Evolutionary conservation across 2,329 filamentous ascomycete genomes (phyloP), one percentile per base, ranked within the genome.

Genomic region (Geoglossum cookeanum): DNA sequence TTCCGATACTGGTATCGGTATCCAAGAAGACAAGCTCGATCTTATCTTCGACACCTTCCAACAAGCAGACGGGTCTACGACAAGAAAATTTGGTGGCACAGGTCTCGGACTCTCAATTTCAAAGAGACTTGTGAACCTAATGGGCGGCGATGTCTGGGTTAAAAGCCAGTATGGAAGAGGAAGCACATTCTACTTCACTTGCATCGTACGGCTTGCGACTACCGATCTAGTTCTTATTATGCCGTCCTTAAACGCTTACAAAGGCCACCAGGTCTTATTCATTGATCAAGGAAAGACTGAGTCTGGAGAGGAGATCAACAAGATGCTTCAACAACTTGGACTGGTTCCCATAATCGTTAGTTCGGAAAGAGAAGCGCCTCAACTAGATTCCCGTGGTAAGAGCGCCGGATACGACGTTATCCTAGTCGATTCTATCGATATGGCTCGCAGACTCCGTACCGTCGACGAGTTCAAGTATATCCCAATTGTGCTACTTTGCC

Each of bases 41-140:
- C 76, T 97, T 62, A 97, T 98, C 67, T 97, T 98, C 71, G 92
- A 97, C 71, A 97, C 91, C 0, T 97, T 97, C 81, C 91, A 96
- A 70, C 92, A 97, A 73, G 92, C 92, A 22, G 92, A 97, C 33
- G 58, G 55, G 22, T 59, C 58, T 7, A 59, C 56, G 4, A 58
- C 58, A 29, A 51, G 59, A 33, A 58, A 55, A 48, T 59, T 58
- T 45, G 58, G 58, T 47, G 58, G 58, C 32, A 59, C 58, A 8
- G 58, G 58, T 11, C 45, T 59, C 6, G 58, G 58, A 15, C 56
- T 59, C 4, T 58, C 58, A 17, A 59, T 59, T 45, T 59, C 58
- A 32, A 59, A 59, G 27, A 39, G 57, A 22, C 45, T 58, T 29
- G 57, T 58, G 8, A 58, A 57, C 45, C 57, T 58, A 6, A 58